phyloP scores from a whole-genome alignment of 805 yeast genomes.

The Starmerella sirachaensis region DNA sequence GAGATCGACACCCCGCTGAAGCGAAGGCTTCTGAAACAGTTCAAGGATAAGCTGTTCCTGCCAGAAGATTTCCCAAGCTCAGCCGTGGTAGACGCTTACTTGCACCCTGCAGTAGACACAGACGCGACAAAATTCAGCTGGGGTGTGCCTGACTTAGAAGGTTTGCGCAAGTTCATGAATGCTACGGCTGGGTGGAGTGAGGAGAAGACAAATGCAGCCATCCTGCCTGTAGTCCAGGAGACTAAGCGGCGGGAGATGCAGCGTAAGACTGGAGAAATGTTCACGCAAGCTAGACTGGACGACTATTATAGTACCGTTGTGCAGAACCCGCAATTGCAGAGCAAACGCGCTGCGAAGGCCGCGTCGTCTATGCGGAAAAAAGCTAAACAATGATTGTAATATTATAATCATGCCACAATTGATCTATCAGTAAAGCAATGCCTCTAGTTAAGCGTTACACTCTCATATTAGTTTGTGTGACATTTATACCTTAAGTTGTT shows the following conservation, averaged over 20 bases:
- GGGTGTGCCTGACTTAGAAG: constrained; percentile 83
- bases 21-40: constrained; percentile 41
- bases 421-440: neutral
- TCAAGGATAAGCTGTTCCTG: constrained; percentile 48
- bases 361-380: constrained; percentile 7
- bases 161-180: constrained; percentile 57
- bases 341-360: constrained; percentile 24
- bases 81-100: constrained; percentile 60
- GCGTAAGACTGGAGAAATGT: constrained; percentile 10
- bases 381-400: neutral
- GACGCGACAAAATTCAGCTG: constrained; percentile 71
- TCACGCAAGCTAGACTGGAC: constrained; percentile 20
- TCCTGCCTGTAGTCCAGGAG: constrained; percentile 74
- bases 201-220: constrained; percentile 62
- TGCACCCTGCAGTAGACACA: constrained; percentile 69
- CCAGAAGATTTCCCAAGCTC: constrained; percentile 59
- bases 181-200: constrained; percentile 69
- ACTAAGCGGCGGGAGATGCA: constrained; percentile 38
- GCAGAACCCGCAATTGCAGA: constrained; percentile 21
- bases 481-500: no score
- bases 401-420: neutral
- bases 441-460: neutral
- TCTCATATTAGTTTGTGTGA: no score
- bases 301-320: constrained; percentile 22
- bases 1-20: constrained; percentile 33